Conservation (phyloP, 2,329 filamentous ascomycete genomes). For the Ceratocystis lukuohia region DNA sequence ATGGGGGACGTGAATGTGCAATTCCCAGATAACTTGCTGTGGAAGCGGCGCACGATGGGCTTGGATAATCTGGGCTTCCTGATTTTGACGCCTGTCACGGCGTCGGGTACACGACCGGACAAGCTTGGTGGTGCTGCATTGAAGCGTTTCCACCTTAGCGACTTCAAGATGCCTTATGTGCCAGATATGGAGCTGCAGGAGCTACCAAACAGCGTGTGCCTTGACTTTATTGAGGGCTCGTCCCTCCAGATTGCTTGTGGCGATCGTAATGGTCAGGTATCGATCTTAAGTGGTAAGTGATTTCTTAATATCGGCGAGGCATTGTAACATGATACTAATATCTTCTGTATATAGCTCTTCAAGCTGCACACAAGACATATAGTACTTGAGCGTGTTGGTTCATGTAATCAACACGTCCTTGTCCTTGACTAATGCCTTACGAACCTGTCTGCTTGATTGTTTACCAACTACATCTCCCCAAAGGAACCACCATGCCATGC, state of each 20-base stretch:
- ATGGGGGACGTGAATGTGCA: conserved; percentile 92
- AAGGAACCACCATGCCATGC: too few relatives aligned
- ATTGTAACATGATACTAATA: conserved; percentile 11
- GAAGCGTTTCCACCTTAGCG: conserved; percentile 73
- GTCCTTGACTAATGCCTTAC: conserved; percentile 9
- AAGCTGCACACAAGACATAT: conserved; percentile 26
- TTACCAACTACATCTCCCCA: neutral
- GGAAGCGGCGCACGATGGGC: conserved; percentile 84
- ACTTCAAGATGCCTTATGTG: conserved; percentile 65
- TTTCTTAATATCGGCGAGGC: neutral
- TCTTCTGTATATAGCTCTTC: conserved; percentile 24
- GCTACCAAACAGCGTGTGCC: conserved; percentile 66
- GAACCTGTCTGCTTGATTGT: conserved; percentile 7
- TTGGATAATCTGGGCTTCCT: conserved; percentile 75
- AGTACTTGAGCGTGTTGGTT: conserved; percentile 7
- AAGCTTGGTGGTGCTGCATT: conserved; percentile 39
- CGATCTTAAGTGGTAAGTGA: conserved; percentile 40
- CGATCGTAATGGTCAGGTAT: conserved; percentile 44
- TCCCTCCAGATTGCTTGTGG: conserved; percentile 51
- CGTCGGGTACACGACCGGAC: conserved; percentile 35
- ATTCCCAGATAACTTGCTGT: conserved; percentile 88
- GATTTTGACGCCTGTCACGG: conserved; percentile 53
- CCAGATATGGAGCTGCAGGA: conserved; percentile 90
- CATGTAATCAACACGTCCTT: neutral
- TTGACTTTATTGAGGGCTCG: conserved; percentile 49